Base-by-base conservation (phyloP, 2,329 filamentous ascomycete species). In the Dactylellina cionopaga region DNA sequence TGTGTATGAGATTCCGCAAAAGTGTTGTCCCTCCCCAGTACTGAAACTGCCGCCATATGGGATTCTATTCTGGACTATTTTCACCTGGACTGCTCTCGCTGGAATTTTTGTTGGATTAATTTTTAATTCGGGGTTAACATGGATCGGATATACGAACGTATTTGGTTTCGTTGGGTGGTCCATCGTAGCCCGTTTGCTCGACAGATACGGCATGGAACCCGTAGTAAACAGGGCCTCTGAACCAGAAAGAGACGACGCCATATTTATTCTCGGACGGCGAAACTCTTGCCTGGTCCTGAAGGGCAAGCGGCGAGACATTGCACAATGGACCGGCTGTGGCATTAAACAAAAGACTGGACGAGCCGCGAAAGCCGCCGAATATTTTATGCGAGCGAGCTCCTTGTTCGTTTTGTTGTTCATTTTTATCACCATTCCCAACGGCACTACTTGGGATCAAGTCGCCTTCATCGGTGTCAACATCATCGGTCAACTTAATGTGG, bases 151-250 rank as follows among this genome's bases (percentile, higher is more conserved):
- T 13, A 19, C 44, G 2, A 49, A 49, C 17, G 44, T 49, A 7
- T 49, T 49, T 29, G 44, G 44, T 15, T 49, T 49, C 44, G 44
- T 49, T 10, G 44, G 44, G 17, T 49, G 44, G 44, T 49, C 44
- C 3, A 27, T 49, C 31, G 22, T 49, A 5, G 44, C 44, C 7
- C 44, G 44, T 11, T 15, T 49, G 19, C 11, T 49, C 19, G 44
- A 49, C 22, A 49, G 44, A 29, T 49, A 9, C 11, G 25, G 44
- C 17, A 49, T 49, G 44, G 44, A 49, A 9, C 25, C 13, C 5
- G 44, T 49, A 13, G 44, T 49, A 25, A 25, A 49, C 44, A 11
- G 31, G 5, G 13, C 44, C 25, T 49, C 44, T 2, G 44, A 49
- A 10, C 44, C 44, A 4, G 44, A 49, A 5, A 49, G 44, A n/a